Conservation (phyloP, 495 filamentous ascomycete species). For the Sphaerosporella brunnea region DNA sequence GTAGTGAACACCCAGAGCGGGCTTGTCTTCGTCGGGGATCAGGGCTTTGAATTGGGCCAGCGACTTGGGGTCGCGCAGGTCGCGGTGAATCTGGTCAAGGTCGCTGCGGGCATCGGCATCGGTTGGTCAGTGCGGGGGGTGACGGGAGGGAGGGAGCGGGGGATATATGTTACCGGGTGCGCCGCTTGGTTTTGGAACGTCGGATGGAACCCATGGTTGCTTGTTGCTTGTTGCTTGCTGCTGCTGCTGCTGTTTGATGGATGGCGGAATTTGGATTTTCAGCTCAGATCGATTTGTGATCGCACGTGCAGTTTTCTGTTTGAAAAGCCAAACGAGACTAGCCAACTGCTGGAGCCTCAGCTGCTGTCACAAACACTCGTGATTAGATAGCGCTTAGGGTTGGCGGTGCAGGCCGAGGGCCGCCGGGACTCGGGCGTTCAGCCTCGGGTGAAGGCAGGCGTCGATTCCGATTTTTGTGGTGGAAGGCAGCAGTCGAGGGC, state of each 20-base stretch:
- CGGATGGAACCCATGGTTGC: slow-evolving; percentile 38
- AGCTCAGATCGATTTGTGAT: too few species aligned
- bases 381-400: too few species aligned
- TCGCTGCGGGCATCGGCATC: slow-evolving; percentile 35
- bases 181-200: slow-evolving; percentile 41
- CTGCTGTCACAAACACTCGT: too few species aligned
- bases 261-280: background rate
- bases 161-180: slow-evolving; percentile 34
- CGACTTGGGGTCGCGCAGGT: slow-evolving; percentile 57
- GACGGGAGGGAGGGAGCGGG: background rate
- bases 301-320: too few species aligned
- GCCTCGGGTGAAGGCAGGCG: too few species aligned
- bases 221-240: background rate
- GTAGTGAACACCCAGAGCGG: slow-evolving; percentile 64
- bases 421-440: too few species aligned
- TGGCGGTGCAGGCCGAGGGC: too few species aligned
- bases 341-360: too few species aligned
- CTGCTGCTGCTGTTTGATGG: background rate
- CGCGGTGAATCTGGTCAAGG: slow-evolving; percentile 73
- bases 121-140: background rate
- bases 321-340: too few species aligned
- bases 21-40: slow-evolving; percentile 71
- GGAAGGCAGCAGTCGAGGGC: too few species aligned
- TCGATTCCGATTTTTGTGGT: too few species aligned
- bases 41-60: slow-evolving; percentile 56